A percentile compares a stretch with the other conserved stretches of the same genome.
These are phyloP conservation scores for Fusarium luffae DNA, from an alignment of 2,329 filamentous ascomycete genomes.

Conservation along the genomic window DNA sequence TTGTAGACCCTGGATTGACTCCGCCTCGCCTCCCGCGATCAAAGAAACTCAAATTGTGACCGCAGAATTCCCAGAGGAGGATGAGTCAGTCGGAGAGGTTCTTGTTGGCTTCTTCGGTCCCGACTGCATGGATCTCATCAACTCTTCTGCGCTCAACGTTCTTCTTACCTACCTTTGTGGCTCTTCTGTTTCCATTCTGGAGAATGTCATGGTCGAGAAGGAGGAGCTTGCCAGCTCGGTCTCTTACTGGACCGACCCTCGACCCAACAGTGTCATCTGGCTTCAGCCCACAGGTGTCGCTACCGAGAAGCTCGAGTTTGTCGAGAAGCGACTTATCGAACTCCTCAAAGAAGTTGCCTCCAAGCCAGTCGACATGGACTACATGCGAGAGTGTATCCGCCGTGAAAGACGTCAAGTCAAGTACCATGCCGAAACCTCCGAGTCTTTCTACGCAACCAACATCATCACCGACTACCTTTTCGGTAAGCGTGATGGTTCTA, in stretches of 20 bases:
- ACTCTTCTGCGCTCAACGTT: constrained; percentile 79
- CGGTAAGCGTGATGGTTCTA: constrained; percentile 84
- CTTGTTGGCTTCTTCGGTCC: constrained; percentile 89
- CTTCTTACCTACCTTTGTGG: constrained; percentile 89
- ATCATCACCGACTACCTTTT: constrained; percentile 95
- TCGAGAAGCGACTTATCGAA: constrained; percentile 86
- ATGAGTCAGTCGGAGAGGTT: constrained; percentile 92
- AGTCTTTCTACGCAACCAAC: constrained; percentile 82
- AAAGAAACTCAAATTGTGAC: constrained; percentile 78
- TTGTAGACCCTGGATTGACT: constrained; percentile 84
- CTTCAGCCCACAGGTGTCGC: constrained; percentile 88
- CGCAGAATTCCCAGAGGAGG: constrained; percentile 94
- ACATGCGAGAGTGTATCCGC: constrained; percentile 87
- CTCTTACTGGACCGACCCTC: constrained; percentile 79
- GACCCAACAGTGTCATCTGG: constrained; percentile 85
- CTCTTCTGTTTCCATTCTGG: constrained; percentile 90
- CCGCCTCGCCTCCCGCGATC: constrained; percentile 78
- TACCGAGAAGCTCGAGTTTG: constrained; percentile 83
- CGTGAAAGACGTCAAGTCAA: constrained; percentile 85
- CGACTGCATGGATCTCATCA: constrained; percentile 75
- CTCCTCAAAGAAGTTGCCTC: constrained; percentile 83
- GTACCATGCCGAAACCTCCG: constrained; percentile 83
- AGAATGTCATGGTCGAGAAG: constrained; percentile 91
- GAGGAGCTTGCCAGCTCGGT: constrained; percentile 92
- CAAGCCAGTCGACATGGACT: constrained; percentile 87